Evolutionary conservation across 352 stramenopile genomes (phyloP).

Genomic region (Globisporangium abappressorium): DNA sequence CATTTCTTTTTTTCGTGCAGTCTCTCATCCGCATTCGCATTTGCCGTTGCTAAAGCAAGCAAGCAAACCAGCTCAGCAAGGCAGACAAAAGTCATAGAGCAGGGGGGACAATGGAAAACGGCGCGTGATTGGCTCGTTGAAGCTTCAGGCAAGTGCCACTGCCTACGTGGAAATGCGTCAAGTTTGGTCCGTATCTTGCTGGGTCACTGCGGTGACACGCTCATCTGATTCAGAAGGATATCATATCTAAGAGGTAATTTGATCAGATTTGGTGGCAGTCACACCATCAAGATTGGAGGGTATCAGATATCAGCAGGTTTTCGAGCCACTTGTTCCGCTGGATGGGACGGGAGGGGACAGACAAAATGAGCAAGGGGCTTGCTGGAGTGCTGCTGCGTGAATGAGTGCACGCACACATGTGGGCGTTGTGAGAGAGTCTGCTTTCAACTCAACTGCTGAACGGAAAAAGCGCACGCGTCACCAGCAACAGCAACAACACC

Average conservation of each 20-base stretch:
- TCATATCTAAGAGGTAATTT: background rate
- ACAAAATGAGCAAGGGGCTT: background rate
- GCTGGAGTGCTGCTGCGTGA: background rate
- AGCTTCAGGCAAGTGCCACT: slow-evolving; percentile 2
- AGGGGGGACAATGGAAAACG: background rate
- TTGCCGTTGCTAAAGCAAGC: background rate
- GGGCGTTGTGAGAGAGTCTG: background rate
- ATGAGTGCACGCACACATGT: background rate
- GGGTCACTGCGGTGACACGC: background rate
- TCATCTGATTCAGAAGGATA: background rate
- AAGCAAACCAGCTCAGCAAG: background rate
- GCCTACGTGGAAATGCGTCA: background rate
- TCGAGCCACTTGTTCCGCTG: background rate
- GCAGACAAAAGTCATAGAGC: background rate
- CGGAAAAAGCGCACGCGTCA: background rate
- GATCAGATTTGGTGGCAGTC: background rate
- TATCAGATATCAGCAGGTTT: background rate
- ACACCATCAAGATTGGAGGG: background rate
- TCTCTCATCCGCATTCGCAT: background rate
- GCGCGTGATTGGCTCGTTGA: background rate
- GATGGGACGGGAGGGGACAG: background rate
- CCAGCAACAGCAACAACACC: background rate
- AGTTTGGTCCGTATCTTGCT: slow-evolving; percentile 4
- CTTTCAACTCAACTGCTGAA: background rate
- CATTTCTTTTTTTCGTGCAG: background rate